Base-by-base conservation (phyloP, 2,329 filamentous ascomycete genomes). In the Scedosporium aurantiacum region DNA sequence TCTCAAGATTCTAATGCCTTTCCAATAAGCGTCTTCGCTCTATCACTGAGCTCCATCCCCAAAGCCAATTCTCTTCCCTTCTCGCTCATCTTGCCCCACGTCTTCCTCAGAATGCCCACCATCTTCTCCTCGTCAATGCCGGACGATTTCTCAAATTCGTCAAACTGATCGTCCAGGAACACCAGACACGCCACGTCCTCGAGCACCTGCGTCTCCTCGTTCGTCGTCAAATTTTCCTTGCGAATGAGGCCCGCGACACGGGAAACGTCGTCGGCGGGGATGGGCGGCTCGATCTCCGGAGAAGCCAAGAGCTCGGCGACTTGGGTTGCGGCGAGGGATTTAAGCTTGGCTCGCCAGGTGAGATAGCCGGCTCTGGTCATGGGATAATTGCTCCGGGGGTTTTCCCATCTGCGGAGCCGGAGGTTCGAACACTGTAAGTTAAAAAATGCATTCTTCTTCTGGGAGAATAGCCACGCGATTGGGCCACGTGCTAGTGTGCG, bases 181-280 rank as follows among this genome's bases (percentile, higher is more conserved):
- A 95, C 90, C 61, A 96, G 75, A 70, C 90, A 95, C 2, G 91
- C 91, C 55, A 91, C 88, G 74, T 95, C 91, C 76, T 95, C 91
- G 64, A 96, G 78, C 5, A 83, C 79, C 76, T 93, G 88, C 61
- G 87, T 85, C 71, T 91, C 87, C 16, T 71, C 68, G 64, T 79
- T 75, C 3, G 69, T 70, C 60, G 76, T 75, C 66, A 95, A 74
- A 61, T 85, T 84, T 70, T 94, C 89, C 74, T 96, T 95, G 64
- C 88, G 79, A 60, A 96, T 87, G 72, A 94, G 74, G n/a, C 81
- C 79, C 2, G 82, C 88, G 1, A 93, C 83, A 40, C 85, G 77
- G 61, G 78, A 78, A 5, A 84, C 77, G 52, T 88, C 84, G 5
- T 79, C 80, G 0, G 69, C 69, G 0, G 74, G 63, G 5, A 80